phyloP scores from a whole-genome alignment of 2,329 filamentous ascomycete genomes.

The Epichloe sylvatica region DNA sequence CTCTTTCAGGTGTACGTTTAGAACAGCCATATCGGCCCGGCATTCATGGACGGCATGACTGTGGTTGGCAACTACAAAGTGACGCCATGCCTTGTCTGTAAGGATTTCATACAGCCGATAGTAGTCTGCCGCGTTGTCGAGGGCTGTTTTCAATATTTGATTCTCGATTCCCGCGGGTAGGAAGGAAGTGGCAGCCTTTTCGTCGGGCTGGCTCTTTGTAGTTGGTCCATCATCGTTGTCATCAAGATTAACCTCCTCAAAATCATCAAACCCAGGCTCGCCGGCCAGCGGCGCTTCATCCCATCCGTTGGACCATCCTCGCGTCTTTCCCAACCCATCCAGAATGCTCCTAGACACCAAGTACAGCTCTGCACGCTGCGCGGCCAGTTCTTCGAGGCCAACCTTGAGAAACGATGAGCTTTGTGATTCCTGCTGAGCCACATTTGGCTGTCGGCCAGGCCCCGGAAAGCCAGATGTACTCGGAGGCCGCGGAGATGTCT shows the following conservation, averaged over 20 bases:
- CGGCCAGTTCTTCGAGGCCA: conserved; percentile 70
- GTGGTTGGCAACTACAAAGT: conserved; percentile 69
- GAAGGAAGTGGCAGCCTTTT: conserved; percentile 1
- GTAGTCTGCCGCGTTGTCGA: conserved; percentile 49
- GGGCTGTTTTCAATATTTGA: conserved; percentile 43
- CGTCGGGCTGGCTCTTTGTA: conserved; percentile 3
- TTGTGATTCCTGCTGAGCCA: conserved; percentile 24
- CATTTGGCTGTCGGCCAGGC: conserved; percentile 25
- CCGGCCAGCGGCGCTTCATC: conserved; percentile 39
- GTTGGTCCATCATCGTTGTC: conserved; percentile 23
- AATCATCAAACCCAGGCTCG: conserved; percentile 28
- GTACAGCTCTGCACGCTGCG: conserved; percentile 69
- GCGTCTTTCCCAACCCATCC: conserved; percentile 55
- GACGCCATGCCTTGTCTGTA: conserved; percentile 71
- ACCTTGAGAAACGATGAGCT: conserved; percentile 39
- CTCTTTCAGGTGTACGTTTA: conserved; percentile 67
- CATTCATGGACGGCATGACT: conserved; percentile 62
- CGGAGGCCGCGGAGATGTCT: conserved; percentile 22
- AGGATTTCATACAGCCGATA: conserved; percentile 57
- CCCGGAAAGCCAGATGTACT: conserved; percentile 42
- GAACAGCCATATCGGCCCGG: conserved; percentile 70
- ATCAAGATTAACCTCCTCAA: conserved; percentile 46
- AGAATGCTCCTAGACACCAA: conserved; percentile 67
- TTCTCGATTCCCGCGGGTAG: conserved; percentile 25
- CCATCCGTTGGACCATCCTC: conserved; percentile 70